Conservation (phyloP, 2,329 filamentous ascomycete genomes). For the Saccharata proteae region DNA sequence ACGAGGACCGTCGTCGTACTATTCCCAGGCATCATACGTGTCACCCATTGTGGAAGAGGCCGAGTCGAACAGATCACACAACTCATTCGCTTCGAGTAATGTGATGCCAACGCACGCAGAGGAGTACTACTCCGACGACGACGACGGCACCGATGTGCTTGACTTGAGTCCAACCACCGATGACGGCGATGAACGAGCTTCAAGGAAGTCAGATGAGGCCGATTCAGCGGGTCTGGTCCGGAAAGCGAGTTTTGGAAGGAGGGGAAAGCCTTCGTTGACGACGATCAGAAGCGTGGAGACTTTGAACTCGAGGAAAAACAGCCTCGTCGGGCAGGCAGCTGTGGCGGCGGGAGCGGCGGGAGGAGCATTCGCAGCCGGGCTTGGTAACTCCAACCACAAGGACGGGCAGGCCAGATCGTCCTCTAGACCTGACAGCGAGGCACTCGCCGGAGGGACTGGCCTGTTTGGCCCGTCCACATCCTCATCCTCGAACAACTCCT, state of each 20-base stretch:
- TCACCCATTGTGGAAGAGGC: slow-evolving; percentile 38
- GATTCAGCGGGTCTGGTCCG: slow-evolving; percentile 29
- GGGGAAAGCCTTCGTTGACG: slow-evolving; percentile 35
- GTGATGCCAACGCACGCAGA: slow-evolving; percentile 32
- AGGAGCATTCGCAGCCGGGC: slow-evolving; percentile 14
- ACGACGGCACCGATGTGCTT: too few species aligned
- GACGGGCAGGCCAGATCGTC: slow-evolving; percentile 8
- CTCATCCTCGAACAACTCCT: slow-evolving; percentile 13
- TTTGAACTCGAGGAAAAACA: slow-evolving; percentile 17
- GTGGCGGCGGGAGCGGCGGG: slow-evolving; percentile 9
- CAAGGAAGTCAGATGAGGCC: slow-evolving; percentile 21
- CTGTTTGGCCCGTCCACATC: slow-evolving; percentile 22
- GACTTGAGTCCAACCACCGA: too few species aligned
- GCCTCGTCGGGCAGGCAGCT: slow-evolving; percentile 5
- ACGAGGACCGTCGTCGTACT: slow-evolving; percentile 36
- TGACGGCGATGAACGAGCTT: slow-evolving; percentile 17
- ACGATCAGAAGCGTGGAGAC: slow-evolving; percentile 34
- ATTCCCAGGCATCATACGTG: slow-evolving; percentile 35
- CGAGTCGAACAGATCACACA: slow-evolving; percentile 28
- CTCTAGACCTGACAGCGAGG: slow-evolving; percentile 14
- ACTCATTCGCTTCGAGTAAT: slow-evolving; percentile 37
- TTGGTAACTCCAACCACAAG: slow-evolving; percentile 12
- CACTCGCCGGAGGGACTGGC: slow-evolving; percentile 21
- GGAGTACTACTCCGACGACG: slow-evolving; percentile 28
- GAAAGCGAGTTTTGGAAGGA: slow-evolving; percentile 36